Conservation (phyloP, 345 rosid species). For the Brassica rapa region DNA sequence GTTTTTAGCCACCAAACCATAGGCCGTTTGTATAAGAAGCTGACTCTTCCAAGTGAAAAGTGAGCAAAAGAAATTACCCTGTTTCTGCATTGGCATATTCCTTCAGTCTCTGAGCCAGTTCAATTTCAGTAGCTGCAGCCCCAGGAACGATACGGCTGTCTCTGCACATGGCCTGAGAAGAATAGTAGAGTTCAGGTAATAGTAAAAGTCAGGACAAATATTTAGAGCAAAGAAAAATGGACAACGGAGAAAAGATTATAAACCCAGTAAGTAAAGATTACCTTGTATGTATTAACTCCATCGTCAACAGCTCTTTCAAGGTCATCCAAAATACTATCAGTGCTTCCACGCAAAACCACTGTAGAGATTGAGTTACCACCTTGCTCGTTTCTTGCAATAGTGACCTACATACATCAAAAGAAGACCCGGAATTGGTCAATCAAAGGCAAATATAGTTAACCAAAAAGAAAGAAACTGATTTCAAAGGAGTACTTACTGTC, state of each 20-base stretch:
- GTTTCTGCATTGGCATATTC: constrained; percentile 91
- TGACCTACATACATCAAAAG: constrained; percentile 54
- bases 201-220: neutral
- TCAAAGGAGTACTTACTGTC: constrained; percentile 60
- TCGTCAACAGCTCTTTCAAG: constrained; percentile 99
- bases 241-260: neutral
- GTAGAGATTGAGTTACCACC: constrained; percentile 91
- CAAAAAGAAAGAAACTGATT: neutral
- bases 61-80: constrained; percentile 54
- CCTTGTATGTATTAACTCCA: constrained; percentile 99
- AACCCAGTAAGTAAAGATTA: constrained; percentile 30
- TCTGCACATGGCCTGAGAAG: constrained; percentile 90
- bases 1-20: constrained; percentile 8
- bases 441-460: neutral
- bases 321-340: constrained; percentile 93
- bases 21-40: neutral
- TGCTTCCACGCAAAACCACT: constrained; percentile 92
- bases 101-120: constrained; percentile 88
- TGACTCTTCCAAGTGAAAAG: neutral
- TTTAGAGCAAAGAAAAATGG: neutral
- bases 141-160: constrained; percentile 93
- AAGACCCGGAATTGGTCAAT: neutral
- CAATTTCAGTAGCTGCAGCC: constrained; percentile 96
- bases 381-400: constrained; percentile 82
- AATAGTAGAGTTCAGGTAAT: neutral